Conservation (phyloP, 768 basidiomycete genomes). For the Nidularia sp. region DNA sequence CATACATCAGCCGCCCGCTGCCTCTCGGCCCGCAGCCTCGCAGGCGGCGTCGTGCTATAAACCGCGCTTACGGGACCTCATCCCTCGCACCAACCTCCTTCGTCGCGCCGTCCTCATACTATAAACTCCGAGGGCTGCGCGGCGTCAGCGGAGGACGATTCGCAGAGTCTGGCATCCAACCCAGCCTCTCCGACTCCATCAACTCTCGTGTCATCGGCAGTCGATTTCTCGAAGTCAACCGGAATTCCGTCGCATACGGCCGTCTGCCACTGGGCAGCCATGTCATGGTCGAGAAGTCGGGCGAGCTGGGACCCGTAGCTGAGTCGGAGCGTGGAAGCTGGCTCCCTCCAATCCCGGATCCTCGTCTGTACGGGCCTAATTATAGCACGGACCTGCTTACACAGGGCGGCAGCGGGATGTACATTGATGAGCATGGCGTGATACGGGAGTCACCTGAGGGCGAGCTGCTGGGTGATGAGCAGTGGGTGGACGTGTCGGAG, state of each 20-base stretch:
- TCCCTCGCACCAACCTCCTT: constrained; percentile 76
- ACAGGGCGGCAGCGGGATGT: constrained; percentile 19
- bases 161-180: constrained; percentile 35
- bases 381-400: constrained; percentile 27
- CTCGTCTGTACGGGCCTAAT: constrained; percentile 52
- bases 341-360: constrained; percentile 47
- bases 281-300: constrained; percentile 47
- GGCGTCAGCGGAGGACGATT: constrained; percentile 60
- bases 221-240: constrained; percentile 69
- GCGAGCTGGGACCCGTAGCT: constrained; percentile 37
- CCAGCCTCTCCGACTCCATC: constrained; percentile 55
- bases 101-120: constrained; percentile 76
- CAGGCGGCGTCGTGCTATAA: constrained; percentile 43
- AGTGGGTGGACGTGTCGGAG: constrained; percentile 57
- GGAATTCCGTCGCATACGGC: constrained; percentile 52
- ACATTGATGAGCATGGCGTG: constrained; percentile 30
- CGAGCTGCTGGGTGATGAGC: constrained; percentile 22
- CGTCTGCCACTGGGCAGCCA: constrained; percentile 60
- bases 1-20: constrained; percentile 67
- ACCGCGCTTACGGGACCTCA: constrained; percentile 63
- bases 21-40: constrained; percentile 40
- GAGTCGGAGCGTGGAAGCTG: constrained; percentile 22
- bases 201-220: constrained; percentile 61
- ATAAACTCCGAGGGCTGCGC: constrained; percentile 61
- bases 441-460: constrained; percentile 14